A percentile compares a stretch with the other conserved stretches of the same genome.
Conservation (phyloP, 257 asterid genomes). For the Anisodus acutangulus region DNA sequence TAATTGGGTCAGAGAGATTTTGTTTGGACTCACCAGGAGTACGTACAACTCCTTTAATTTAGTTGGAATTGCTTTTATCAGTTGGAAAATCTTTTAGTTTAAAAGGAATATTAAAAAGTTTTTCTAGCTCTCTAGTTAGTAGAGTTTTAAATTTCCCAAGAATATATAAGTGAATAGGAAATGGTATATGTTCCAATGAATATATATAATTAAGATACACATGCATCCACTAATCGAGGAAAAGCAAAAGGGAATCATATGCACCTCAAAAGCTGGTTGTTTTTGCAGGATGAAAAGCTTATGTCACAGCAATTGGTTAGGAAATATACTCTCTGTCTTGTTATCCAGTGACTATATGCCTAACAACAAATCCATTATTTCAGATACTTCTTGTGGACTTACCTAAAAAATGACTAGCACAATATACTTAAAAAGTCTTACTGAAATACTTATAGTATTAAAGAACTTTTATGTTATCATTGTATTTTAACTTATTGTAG, state of each 20-base stretch:
- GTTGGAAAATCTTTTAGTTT: background rate
- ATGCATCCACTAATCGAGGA: constrained; percentile 53
- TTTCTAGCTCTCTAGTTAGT: background rate
- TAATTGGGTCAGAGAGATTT: background rate
- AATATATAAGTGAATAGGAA: constrained; percentile 35
- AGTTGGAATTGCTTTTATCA: background rate
- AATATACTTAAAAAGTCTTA: background rate
- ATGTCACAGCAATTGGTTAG: constrained; percentile 30
- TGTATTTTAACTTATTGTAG: too few relatives aligned
- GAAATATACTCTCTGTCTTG: constrained; percentile 32
- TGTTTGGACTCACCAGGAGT: background rate
- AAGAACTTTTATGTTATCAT: too few relatives aligned
- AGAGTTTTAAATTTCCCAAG: constrained; percentile 23
- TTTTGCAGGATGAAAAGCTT: constrained; percentile 61
- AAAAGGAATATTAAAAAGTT: background rate
- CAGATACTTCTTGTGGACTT: background rate
- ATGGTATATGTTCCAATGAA: constrained; percentile 52
- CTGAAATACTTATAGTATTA: background rate
- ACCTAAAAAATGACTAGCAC: background rate
- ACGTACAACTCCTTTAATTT: background rate
- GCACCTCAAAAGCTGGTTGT: constrained; percentile 64
- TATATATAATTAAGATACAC: constrained; percentile 52
- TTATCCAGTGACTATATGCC: constrained; percentile 34
- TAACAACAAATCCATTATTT: background rate
- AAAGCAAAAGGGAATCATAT: constrained; percentile 63